Evolutionary conservation across 1,284 basidiomycete genomes (phyloP), one percentile per base, ranked within the genome.

Genomic region (Neolentinus lepideus): DNA sequence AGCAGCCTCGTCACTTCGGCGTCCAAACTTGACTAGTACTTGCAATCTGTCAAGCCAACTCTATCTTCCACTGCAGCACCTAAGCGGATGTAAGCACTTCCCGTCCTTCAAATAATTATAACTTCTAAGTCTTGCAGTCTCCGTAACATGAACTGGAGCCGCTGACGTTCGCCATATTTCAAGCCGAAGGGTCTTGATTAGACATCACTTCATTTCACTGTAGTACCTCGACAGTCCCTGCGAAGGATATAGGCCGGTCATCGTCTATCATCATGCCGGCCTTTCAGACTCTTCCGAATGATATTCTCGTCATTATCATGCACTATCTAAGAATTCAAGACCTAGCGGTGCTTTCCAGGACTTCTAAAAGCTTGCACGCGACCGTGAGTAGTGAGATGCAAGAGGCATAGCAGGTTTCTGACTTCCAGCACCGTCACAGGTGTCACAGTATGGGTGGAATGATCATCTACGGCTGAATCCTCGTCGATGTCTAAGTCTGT

Each of bases 371-470:
- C 21, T 61, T 85, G 1, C 62, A 80, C 57, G 60, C 58, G 3
- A 57, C 85, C 58, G 86, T 87, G 60, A 64, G 81, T 66, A 26
- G 9, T 25, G 16, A n/a, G 19, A 26, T n/a, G 14, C 25, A 25
- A 45, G 50, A 27, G 19, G 27, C 52, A 6, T 22, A 24, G 38
- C 22, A 16, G n/a, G 38, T 19, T 51, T 43, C 36, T 55, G 10
- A 31, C 38, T 8, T 19, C 11, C 24, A n/a, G 14, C 3, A 11
- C 52, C 51, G 11, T 3, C 12, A 4, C 60, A 90, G 87, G 77
- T 90, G 10, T 67, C 74, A 52, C 71, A 78, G 38, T 81, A 75
- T 63, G 87, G 85, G 8, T 90, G 86, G 84, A 63, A 73, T 21
- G 67, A 64, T 50, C 80, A 81, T 63, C 66, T 82, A 38, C 75